A percentile compares a stretch with the other conserved stretches of the same genome.
These are phyloP conservation scores for Pythium vanterpoolii DNA, from an alignment of 352 stramenopile species.

Conservation along the genomic window DNA sequence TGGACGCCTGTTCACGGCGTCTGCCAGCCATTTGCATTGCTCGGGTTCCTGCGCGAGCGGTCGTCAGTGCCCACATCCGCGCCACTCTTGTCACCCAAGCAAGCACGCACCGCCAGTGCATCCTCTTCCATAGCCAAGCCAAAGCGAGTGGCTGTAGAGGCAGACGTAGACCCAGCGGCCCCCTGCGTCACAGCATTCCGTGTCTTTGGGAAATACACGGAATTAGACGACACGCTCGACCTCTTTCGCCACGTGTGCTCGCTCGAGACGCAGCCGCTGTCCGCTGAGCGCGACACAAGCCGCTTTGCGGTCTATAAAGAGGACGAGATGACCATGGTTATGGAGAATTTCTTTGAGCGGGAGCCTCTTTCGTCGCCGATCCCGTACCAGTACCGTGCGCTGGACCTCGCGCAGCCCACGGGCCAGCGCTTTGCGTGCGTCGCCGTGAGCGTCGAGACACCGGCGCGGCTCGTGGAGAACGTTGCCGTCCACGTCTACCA, in stretches of 20 bases:
- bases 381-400: constrained; percentile 44
- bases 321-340: constrained; percentile 73
- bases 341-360: constrained; percentile 58
- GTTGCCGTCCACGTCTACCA: constrained; percentile 76
- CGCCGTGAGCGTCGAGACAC: constrained; percentile 37
- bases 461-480: constrained; percentile 36
- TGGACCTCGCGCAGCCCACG: constrained; percentile 46
- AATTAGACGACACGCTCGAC: constrained; percentile 53
- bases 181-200: constrained; percentile 39
- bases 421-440: constrained; percentile 77
- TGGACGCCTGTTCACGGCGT: constrained; percentile 76
- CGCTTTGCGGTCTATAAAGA: constrained; percentile 81
- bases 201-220: constrained; percentile 70
- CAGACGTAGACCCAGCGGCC: not conserved
- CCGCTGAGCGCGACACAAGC: constrained; percentile 34
- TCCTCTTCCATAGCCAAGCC: not conserved
- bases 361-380: not conserved
- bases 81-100: constrained; percentile 2
- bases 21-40: constrained; percentile 64
- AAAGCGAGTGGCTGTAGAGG: not conserved
- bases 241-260: constrained; percentile 68
- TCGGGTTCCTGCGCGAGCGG: constrained; percentile 58
- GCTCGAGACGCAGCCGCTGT: constrained; percentile 35
- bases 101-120: not conserved
- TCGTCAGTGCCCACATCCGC: not conserved